Percentiles rank a stretch among this genome's conserved stretches.
phyloP scores from a whole-genome alignment of 2,329 filamentous ascomycete genomes.

The Pseudogymnoascus sp. region DNA sequence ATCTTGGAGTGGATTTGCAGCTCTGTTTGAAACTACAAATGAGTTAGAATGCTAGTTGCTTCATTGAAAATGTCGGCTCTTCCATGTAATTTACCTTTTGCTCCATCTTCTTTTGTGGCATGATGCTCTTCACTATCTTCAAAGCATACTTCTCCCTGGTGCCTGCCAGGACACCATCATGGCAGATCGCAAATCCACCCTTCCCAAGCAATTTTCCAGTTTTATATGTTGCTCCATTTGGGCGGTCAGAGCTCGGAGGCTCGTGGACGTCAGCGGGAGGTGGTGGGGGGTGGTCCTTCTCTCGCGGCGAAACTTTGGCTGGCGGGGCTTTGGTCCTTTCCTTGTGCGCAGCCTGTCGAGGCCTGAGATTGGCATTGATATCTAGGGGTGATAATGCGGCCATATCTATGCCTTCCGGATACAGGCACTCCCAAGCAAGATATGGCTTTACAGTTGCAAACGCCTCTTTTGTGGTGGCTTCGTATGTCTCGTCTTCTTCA shows the following conservation, averaged over 20 bases:
- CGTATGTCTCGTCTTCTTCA: constrained; percentile 14
- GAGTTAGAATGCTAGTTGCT: constrained; percentile 9
- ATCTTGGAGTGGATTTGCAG: constrained; percentile 98
- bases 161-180: constrained; percentile 59
- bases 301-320: constrained; percentile 37
- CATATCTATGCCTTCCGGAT: constrained; percentile 42
- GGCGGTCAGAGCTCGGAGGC: constrained; percentile 59
- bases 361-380: constrained; percentile 49
- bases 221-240: constrained; percentile 62
- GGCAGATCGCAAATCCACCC: constrained; percentile 76
- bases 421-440: constrained; percentile 20
- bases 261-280: constrained; percentile 53
- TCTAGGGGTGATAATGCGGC: constrained; percentile 58
- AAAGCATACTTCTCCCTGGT: constrained; percentile 62
- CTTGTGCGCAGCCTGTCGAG: constrained; percentile 33
- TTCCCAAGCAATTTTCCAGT: constrained; percentile 69
- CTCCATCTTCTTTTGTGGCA: constrained; percentile 69
- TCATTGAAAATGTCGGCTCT: too few species aligned
- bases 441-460: constrained; percentile 13
- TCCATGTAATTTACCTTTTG: constrained; percentile 55
- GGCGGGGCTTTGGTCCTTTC: constrained; percentile 41
- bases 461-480: constrained; percentile 14
- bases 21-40: constrained; percentile 62
- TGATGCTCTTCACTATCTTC: constrained; percentile 76
- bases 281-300: constrained; percentile 59